phyloP scores from a whole-genome alignment of 164 flowering plant genomes.

The Piper betle region DNA sequence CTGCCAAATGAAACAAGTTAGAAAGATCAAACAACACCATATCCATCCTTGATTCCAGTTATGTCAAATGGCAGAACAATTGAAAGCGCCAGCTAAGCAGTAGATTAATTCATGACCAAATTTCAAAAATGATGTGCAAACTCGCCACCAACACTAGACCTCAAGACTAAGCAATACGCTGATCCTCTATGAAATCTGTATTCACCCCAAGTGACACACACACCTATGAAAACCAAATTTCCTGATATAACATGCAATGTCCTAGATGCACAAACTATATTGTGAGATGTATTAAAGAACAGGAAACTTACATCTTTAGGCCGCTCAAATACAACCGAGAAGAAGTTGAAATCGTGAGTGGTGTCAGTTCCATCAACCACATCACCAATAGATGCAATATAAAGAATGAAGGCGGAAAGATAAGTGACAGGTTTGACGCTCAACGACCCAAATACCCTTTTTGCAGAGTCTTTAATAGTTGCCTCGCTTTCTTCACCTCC shows the following conservation, averaged over 20 bases:
- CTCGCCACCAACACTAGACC: background rate
- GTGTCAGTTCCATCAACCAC: conserved; percentile 98
- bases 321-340: conserved; percentile 92
- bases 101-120: background rate
- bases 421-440: conserved; percentile 67
- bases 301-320: conserved; percentile 71
- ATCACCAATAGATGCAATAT: conserved; percentile 96
- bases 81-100: background rate
- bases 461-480: conserved; percentile 55
- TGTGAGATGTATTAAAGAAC: background rate
- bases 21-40: background rate
- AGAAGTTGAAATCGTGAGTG: conserved; percentile 98
- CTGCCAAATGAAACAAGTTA: conserved; percentile 28
- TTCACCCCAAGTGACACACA: no score
- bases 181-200: no score
- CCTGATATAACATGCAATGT: background rate
- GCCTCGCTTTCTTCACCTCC: conserved; percentile 35
- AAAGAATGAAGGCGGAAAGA: conserved; percentile 88
- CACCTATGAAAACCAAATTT: no score
- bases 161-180: background rate
- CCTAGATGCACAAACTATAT: background rate
- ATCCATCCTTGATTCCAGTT: background rate
- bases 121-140: background rate
- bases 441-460: conserved; percentile 64
- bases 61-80: background rate